Percentiles rank a stretch among this genome's conserved stretches.
phyloP scores from a whole-genome alignment of 2,329 filamentous ascomycete species.

The Claviceps capensis region DNA sequence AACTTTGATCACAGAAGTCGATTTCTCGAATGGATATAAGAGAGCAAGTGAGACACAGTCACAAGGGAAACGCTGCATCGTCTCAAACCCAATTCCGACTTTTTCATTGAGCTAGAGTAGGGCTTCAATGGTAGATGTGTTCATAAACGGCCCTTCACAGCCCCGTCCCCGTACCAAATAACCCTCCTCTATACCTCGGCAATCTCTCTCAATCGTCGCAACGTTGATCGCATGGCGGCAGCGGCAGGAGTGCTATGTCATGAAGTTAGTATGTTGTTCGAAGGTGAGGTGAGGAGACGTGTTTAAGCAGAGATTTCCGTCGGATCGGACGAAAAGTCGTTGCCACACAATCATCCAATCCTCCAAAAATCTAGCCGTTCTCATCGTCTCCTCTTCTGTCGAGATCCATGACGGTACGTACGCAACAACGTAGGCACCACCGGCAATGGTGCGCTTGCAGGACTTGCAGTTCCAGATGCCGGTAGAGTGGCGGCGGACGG shows the following conservation, averaged over 20 bases:
- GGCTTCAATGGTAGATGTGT: too few relatives aligned
- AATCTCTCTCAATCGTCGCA: conserved; percentile 94
- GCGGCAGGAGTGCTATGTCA: conserved; percentile 71
- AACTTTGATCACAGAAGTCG: too few relatives aligned
- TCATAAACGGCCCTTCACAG: conserved; percentile 13
- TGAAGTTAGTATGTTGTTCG: not conserved
- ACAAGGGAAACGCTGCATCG: too few relatives aligned
- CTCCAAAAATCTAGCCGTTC: not conserved
- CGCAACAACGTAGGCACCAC: conserved; percentile 89
- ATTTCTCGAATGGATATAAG: too few relatives aligned
- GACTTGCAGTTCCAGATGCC: conserved; percentile 96
- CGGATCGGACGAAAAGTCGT: not conserved
- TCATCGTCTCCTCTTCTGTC: not conserved
- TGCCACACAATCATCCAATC: not conserved
- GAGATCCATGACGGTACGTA: conserved; percentile 41
- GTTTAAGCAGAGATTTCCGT: too few relatives aligned
- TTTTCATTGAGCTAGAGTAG: too few relatives aligned
- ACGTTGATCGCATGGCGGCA: conserved; percentile 87
- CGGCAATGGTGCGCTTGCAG: conserved; percentile 68
- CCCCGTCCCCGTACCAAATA: conserved; percentile 12
- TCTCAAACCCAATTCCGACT: too few relatives aligned
- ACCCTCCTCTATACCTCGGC: conserved; percentile 64
- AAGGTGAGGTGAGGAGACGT: not conserved
- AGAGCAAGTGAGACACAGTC: too few relatives aligned
- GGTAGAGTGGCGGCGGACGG: conserved; percentile 78